phyloP scores from a whole-genome alignment of 495 filamentous ascomycete species.

The Hypoxylon subgilvum region DNA sequence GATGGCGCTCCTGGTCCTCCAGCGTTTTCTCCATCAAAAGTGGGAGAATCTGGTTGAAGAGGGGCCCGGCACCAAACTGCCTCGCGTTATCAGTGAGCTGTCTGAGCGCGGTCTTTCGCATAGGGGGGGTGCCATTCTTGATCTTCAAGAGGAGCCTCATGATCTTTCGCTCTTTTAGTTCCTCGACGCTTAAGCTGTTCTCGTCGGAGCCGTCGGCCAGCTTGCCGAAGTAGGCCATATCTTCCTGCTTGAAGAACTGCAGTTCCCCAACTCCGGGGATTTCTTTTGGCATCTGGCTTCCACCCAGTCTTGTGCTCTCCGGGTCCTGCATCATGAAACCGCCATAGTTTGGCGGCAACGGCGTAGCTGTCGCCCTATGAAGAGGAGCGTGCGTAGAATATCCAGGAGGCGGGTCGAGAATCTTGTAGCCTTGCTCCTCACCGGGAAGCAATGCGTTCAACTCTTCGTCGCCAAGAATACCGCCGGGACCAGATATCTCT shows the following conservation, averaged over 20 bases:
- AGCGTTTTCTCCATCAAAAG: constrained; percentile 98
- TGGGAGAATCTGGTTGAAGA: constrained; percentile 98
- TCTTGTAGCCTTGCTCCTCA: constrained; percentile 82
- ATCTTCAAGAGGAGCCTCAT: constrained; percentile 97
- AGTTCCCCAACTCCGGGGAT: constrained; percentile 97
- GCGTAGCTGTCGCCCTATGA: constrained; percentile 78
- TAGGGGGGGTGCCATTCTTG: constrained; percentile 98
- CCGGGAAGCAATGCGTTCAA: constrained; percentile 87
- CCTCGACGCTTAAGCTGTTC: constrained; percentile 87
- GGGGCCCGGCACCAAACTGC: constrained; percentile 90
- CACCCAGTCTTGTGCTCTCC: constrained; percentile 75
- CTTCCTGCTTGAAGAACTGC: constrained; percentile 98
- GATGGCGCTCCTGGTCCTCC: constrained; percentile 97
- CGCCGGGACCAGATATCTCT: constrained; percentile 79
- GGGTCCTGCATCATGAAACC: constrained; percentile 99
- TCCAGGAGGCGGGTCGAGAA: constrained; percentile 89
- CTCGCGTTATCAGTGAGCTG: constrained; percentile 97
- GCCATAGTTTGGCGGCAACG: constrained; percentile 63
- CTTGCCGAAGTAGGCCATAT: constrained; percentile 99
- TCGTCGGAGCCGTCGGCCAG: constrained; percentile 95
- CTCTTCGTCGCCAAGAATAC: constrained; percentile 87
- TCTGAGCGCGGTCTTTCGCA: constrained; percentile 98
- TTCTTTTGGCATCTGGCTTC: constrained; percentile 93
- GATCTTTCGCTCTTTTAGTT: constrained; percentile 97
- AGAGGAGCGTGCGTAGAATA: constrained; percentile 82